Percentiles rank a stretch among this genome's conserved stretches.
phyloP scores from a whole-genome alignment of 257 asterid species.

The Nemophila menziesii region DNA sequence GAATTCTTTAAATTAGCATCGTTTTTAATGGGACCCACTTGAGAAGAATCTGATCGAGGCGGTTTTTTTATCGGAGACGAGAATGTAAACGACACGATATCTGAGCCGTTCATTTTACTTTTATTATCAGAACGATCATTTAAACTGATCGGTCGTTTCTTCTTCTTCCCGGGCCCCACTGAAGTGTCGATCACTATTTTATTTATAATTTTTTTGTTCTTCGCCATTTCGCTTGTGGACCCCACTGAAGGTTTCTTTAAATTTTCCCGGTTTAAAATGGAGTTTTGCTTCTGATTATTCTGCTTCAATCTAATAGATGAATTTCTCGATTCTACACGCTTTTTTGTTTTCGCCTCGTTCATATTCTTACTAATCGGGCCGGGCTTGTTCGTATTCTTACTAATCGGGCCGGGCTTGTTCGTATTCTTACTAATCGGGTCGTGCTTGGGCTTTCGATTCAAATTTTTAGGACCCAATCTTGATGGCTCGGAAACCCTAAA shows the following conservation, averaged over 20 bases:
- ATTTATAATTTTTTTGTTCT: constrained; percentile 43
- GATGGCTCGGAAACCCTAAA: constrained; percentile 38
- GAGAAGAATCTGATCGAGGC: constrained; percentile 29
- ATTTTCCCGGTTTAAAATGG: constrained; percentile 31
- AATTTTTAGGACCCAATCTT: constrained; percentile 34
- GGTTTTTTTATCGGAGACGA: constrained; percentile 83
- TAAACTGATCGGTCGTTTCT: constrained; percentile 26
- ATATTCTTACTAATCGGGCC: constrained; percentile 25
- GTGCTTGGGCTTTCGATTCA: constrained; percentile 33
- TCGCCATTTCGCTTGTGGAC: constrained; percentile 25
- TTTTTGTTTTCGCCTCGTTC: constrained; percentile 32
- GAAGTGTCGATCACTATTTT: constrained; percentile 43
- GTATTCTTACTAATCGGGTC: constrained; percentile 23
- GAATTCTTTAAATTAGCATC: constrained; percentile 29
- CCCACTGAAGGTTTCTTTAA: constrained; percentile 26
- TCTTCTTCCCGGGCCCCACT: constrained; percentile 42
- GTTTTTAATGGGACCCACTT: constrained; percentile 21
- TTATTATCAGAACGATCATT: constrained; percentile 26
- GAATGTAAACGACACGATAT: constrained; percentile 93
- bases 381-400: constrained; percentile 35
- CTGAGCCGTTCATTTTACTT: constrained; percentile 40
- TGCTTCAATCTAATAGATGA: constrained; percentile 39
- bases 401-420: constrained; percentile 19
- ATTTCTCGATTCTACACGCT: constrained; percentile 40
- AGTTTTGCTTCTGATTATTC: constrained; percentile 86